phyloP scores from a whole-genome alignment of 495 filamentous ascomycete genomes.

The Annulohypoxylon bovei region DNA sequence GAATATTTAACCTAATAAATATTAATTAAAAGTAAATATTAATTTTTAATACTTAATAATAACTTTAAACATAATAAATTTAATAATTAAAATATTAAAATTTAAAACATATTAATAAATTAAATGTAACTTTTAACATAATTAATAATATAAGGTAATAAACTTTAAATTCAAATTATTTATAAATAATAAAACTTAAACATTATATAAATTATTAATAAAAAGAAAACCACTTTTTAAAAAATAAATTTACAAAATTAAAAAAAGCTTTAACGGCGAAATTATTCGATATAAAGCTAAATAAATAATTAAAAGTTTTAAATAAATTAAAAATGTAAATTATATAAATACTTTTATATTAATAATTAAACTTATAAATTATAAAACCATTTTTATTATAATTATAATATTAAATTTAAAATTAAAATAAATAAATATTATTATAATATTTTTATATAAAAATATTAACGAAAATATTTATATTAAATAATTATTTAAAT shows the following conservation, averaged over 20 bases:
- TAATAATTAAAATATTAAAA: background rate
- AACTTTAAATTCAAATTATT: background rate
- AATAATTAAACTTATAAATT: background rate
- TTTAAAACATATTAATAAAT: background rate
- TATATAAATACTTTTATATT: background rate
- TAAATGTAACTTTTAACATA: background rate
- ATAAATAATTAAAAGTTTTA: background rate
- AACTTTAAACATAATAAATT: background rate
- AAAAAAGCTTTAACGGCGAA: background rate
- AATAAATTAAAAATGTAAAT: background rate
- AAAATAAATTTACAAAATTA: background rate
- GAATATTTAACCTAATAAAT: background rate
- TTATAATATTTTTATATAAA: background rate
- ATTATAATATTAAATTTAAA: conserved; percentile 1
- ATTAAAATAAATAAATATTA: background rate
- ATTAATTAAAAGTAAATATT: background rate
- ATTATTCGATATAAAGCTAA: background rate
- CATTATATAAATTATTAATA: background rate
- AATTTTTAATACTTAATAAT: background rate
- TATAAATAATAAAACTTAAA: background rate
- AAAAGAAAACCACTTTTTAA: background rate
- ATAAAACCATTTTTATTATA: background rate
- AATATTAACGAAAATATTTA: background rate
- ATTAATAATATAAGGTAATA: background rate
- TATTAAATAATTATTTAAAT: background rate